A percentile compares a stretch with the other conserved stretches of the same genome.
Evolutionary conservation across 148 eudicot species (phyloP).

Genomic region (Fagopyrum esculentum): DNA sequence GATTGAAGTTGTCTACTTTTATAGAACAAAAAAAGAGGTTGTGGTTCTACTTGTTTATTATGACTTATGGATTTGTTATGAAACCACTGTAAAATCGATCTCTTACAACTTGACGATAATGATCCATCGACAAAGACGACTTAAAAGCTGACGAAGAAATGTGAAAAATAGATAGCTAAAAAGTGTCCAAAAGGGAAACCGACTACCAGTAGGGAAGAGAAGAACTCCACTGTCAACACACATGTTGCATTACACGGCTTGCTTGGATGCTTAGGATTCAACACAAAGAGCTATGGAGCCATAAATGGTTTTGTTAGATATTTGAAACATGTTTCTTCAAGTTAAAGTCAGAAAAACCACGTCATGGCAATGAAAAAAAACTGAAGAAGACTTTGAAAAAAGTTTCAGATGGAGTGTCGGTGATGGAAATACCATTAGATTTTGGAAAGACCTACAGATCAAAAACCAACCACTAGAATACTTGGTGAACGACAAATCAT

Average conservation of each 20-base stretch:
- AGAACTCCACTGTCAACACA: slow-evolving; percentile 51
- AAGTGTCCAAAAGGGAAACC: slow-evolving; percentile 18
- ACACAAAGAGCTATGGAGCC: slow-evolving; percentile 74
- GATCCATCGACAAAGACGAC: background rate
- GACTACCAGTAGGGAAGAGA: slow-evolving; percentile 42
- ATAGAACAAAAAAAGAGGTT: background rate
- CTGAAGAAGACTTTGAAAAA: no score
- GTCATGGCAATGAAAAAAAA: no score
- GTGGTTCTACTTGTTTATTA: background rate
- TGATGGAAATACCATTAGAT: no score
- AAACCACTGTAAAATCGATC: background rate
- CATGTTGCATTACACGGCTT: slow-evolving; percentile 82
- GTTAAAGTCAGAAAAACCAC: slow-evolving; percentile 25
- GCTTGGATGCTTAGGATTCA: slow-evolving; percentile 83
- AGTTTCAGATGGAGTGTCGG: no score
- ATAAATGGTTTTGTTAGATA: slow-evolving; percentile 73
- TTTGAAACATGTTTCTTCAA: slow-evolving; percentile 77
- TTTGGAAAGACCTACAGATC: no score
- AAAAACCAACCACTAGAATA: no score
- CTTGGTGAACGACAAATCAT: no score
- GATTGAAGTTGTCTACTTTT: background rate
- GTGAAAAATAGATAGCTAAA: slow-evolving; percentile 13
- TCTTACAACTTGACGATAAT: background rate
- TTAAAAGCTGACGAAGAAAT: slow-evolving; percentile 1
- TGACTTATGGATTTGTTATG: background rate